A percentile compares a stretch with the other conserved stretches of the same genome.
These are phyloP conservation scores for Solanum piurae DNA, from an alignment of 257 asterid species.

Conservation along the genomic window DNA sequence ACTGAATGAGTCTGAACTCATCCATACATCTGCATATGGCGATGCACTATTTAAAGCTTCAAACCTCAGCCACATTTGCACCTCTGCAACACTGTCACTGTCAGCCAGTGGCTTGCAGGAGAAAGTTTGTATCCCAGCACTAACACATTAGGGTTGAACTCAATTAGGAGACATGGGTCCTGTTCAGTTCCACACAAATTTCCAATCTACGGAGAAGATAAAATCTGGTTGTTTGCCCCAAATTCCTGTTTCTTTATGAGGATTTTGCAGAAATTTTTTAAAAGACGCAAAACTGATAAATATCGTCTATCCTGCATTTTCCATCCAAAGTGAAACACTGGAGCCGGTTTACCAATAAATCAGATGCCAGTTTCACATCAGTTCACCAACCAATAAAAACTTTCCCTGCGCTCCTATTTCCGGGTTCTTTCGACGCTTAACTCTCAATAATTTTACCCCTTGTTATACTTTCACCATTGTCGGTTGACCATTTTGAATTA, in stretches of 20 bases:
- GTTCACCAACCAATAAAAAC: background rate
- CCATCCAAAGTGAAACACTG: background rate
- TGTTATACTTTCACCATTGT: background rate
- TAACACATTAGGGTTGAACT: background rate
- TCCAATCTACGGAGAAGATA: background rate
- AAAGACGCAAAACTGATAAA: background rate
- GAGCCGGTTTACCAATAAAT: background rate
- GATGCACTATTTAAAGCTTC: background rate
- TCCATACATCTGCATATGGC: background rate
- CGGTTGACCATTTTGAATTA: background rate
- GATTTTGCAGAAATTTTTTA: background rate
- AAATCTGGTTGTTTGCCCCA: background rate
- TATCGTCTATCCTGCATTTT: background rate
- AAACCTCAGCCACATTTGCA: background rate
- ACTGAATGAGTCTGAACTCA: background rate
- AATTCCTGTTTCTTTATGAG: background rate
- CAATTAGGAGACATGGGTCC: background rate
- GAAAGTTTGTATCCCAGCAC: background rate
- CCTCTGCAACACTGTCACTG: background rate
- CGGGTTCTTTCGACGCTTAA: background rate
- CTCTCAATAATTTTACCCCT: background rate
- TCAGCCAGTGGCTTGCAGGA: background rate
- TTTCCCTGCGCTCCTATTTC: background rate
- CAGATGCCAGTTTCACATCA: background rate
- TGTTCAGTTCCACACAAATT: background rate